phyloP scores from a whole-genome alignment of 225 moss, liverwort and hornwort genomes.

The Neckera pumila region DNA sequence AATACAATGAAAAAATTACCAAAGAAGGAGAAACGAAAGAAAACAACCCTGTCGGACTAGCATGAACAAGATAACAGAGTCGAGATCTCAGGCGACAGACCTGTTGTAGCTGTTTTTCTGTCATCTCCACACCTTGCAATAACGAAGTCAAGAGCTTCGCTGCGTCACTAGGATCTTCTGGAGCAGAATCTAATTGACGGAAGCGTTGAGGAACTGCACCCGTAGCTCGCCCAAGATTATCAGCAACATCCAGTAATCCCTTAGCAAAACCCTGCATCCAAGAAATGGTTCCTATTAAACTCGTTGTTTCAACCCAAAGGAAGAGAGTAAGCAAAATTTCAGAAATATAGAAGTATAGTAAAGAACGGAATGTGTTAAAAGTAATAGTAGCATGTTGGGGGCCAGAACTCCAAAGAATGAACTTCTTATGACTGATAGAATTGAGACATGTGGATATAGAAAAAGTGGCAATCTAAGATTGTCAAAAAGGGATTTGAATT shows the following conservation, averaged over 20 bases:
- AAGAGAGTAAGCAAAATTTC: not conserved
- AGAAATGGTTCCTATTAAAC: not conserved
- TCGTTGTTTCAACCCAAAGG: not conserved
- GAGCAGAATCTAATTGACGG: slow-evolving; percentile 21
- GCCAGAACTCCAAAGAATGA: not conserved
- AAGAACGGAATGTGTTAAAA: not conserved
- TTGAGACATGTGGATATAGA: not conserved
- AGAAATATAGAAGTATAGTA: not conserved
- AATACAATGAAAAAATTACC: not conserved
- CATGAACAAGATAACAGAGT: not conserved
- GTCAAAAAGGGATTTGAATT: not conserved
- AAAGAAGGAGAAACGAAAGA: not conserved
- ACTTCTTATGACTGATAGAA: not conserved
- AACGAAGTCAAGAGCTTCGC: slow-evolving; percentile 50
- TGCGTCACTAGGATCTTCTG: slow-evolving; percentile 40
- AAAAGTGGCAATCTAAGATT: not conserved
- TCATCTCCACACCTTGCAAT: slow-evolving; percentile 84
- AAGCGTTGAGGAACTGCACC: slow-evolving; percentile 43
- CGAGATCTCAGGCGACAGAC: not conserved
- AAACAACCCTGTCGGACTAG: not conserved
- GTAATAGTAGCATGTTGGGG: not conserved
- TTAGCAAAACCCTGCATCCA: slow-evolving; percentile 67
- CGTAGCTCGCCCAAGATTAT: slow-evolving; percentile 73
- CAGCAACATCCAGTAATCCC: slow-evolving; percentile 81
- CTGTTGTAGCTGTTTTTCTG: slow-evolving; percentile 83